Evolutionary conservation across 495 filamentous ascomycete genomes (phyloP).

Genomic region (Talaromyces stipitatus): DNA sequence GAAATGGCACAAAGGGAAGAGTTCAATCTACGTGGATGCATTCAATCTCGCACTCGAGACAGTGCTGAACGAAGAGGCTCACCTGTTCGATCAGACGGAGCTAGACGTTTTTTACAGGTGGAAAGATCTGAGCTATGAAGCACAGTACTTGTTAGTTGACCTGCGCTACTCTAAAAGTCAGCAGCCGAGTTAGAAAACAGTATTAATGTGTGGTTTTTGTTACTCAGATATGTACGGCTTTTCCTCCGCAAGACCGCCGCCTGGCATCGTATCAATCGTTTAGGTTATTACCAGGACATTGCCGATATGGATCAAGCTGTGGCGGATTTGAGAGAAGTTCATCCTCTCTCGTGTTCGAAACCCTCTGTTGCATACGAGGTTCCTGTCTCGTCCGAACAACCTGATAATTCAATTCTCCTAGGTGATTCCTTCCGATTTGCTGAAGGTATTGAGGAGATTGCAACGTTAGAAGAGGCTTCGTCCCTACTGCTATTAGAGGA

Average conservation of each 20-base stretch:
- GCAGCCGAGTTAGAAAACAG: neutral
- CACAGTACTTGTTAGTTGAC: conserved; percentile 74
- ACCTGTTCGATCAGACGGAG: conserved; percentile 80
- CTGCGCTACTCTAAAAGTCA: neutral
- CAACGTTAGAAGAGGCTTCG: conserved; percentile 77
- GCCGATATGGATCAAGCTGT: conserved; percentile 61
- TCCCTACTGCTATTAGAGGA: conserved; percentile 77
- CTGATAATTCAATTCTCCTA: conserved; percentile 40
- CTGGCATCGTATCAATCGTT: conserved; percentile 77
- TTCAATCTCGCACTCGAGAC: conserved; percentile 92
- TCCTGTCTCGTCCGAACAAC: conserved; percentile 37
- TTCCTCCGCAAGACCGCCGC: conserved; percentile 91
- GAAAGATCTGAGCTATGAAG: conserved; percentile 68
- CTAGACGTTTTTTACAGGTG: conserved; percentile 70
- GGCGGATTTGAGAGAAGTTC: conserved; percentile 40
- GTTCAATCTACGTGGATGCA: conserved; percentile 94
- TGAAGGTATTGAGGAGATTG: conserved; percentile 66
- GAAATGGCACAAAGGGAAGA: conserved; percentile 56
- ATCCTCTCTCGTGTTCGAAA: conserved; percentile 30
- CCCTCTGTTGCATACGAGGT: conserved; percentile 23
- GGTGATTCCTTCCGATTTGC: conserved; percentile 63
- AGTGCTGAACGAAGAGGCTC: conserved; percentile 80
- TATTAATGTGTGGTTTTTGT: conserved; percentile 5
- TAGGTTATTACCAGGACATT: conserved; percentile 80
- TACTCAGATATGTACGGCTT: conserved; percentile 71